A percentile compares a stretch with the other conserved stretches of the same genome.
Evolutionary conservation across 208 protist species (phyloP).

Genomic region (Kentomonas sorsogonicus): DNA sequence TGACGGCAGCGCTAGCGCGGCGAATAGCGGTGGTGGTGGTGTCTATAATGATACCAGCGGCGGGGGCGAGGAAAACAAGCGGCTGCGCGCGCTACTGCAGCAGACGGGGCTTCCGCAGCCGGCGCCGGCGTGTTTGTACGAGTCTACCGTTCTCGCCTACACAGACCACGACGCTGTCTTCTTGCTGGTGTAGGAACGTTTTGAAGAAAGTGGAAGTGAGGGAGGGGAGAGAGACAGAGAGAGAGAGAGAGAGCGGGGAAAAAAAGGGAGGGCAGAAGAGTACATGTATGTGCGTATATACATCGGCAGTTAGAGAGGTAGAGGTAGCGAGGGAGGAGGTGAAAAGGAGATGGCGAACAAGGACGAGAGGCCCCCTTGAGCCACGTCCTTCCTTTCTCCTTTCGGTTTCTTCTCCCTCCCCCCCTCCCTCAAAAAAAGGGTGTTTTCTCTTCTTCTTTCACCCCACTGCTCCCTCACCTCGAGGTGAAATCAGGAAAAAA

Average conservation of each 20-base stretch:
- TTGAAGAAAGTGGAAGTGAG: constrained; percentile 4
- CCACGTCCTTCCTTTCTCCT: not conserved
- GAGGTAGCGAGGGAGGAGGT: too few species aligned
- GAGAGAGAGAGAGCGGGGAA: not conserved
- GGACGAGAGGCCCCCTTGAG: too few species aligned
- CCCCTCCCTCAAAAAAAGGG: not conserved
- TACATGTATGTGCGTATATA: too few species aligned
- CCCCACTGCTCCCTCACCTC: not conserved
- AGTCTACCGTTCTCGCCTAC: constrained; percentile 39
- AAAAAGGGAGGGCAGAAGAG: too few species aligned
- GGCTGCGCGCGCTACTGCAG: constrained; percentile 7
- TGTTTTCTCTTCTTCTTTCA: not conserved
- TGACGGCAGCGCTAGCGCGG: not conserved
- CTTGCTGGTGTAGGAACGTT: too few species aligned
- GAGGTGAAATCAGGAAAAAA: not conserved
- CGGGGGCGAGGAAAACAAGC: too few species aligned
- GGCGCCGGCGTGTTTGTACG: constrained; percentile 38
- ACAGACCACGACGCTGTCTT: constrained; percentile 78
- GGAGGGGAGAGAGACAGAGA: too few species aligned
- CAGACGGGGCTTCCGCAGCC: not conserved
- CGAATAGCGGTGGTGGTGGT: not conserved
- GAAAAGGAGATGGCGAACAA: too few species aligned
- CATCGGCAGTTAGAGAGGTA: too few species aligned
- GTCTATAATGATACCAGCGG: too few species aligned
- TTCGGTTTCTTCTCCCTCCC: not conserved